Base-by-base conservation (phyloP, 1,284 basidiomycete genomes). In the Porodaedalea pini region DNA sequence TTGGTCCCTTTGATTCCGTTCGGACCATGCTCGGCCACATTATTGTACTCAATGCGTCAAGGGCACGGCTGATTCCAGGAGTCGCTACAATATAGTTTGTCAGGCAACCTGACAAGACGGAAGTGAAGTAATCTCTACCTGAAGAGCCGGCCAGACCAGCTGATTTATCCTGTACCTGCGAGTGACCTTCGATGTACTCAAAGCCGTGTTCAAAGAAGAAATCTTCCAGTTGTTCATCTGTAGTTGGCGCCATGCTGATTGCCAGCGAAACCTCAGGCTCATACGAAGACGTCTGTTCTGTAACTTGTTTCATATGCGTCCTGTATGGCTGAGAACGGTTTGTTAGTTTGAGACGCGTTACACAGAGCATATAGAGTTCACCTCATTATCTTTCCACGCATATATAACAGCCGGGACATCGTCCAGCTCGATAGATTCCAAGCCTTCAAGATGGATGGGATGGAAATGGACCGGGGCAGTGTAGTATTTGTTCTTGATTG, bases 401-500 rank as follows among this genome's bases (percentile, higher is more conserved):
- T 84, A 90, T 49, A 92, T 74, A 27, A 90, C 69, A 13, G 89
- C 90, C 23, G 88, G 88, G 2, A 83, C 77, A 51, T 75, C 75
- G 36, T 69, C 65, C 21, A 73, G 62, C 15, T 72, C 62, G 60
- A 74, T 66, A 11, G 73, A 67, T 47, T 66, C 67, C 54, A 79
- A 70, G 8, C 75, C 72, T 31, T 75, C 70, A 57, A 79, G 67
- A 10, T 74, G 68, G 55, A 76, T 73, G n/a, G 79, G 70, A 4
- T 80, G 74, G 65, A 94, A 89, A 56, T 83, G 79, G 4, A 94
- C 86, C 54, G 81, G 72, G 3, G 92, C 92, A 10, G 83, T 81
- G 72, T 94, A 94, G 71, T 94, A 94, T 70, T 84, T 88, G 75
- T 94, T 94, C 58, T 76, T 74, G 59, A 94, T 89, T 31, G 78